These are phyloP conservation scores for Alternaria triticina DNA, from an alignment of 2,329 filamentous ascomycete species.

Conservation along the genomic window DNA sequence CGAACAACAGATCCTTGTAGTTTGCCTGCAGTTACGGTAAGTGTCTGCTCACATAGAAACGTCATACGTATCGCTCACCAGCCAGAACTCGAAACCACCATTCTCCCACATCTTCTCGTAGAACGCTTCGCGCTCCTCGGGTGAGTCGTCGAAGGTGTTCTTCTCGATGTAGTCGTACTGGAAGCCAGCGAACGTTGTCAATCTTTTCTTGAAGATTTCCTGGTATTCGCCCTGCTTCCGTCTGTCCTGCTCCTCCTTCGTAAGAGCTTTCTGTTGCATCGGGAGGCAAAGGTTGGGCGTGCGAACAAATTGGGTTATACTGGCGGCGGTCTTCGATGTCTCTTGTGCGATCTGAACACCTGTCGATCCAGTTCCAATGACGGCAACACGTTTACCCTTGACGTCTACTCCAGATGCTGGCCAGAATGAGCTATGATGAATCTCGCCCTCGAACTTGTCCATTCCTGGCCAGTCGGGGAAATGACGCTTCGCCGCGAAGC, in stretches of 20 bases:
- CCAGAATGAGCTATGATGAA: conserved; percentile 68
- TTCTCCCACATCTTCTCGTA: conserved; percentile 51
- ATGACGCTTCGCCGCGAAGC: conserved; percentile 67
- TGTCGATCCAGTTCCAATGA: conserved; percentile 70
- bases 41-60: not conserved
- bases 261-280: conserved; percentile 61
- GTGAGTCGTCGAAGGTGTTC: conserved; percentile 57
- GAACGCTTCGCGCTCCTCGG: conserved; percentile 53
- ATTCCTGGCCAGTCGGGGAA: conserved; percentile 67
- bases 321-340: conserved; percentile 59
- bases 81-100: conserved; percentile 52
- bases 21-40: not conserved
- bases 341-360: conserved; percentile 70
- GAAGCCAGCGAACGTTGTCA: conserved; percentile 65
- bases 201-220: conserved; percentile 59
- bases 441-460: conserved; percentile 64
- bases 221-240: conserved; percentile 49
- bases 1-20: conserved; percentile 52
- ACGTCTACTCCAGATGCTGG: conserved; percentile 63
- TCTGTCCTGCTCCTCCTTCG: conserved; percentile 58
- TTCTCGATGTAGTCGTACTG: conserved; percentile 62
- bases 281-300: conserved; percentile 71
- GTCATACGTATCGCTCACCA: conserved; percentile 48
- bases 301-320: conserved; percentile 67
- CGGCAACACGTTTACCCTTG: conserved; percentile 64